Conservation (phyloP, 2,329 filamentous ascomycete species). For the Biscogniauxia sp. region DNA sequence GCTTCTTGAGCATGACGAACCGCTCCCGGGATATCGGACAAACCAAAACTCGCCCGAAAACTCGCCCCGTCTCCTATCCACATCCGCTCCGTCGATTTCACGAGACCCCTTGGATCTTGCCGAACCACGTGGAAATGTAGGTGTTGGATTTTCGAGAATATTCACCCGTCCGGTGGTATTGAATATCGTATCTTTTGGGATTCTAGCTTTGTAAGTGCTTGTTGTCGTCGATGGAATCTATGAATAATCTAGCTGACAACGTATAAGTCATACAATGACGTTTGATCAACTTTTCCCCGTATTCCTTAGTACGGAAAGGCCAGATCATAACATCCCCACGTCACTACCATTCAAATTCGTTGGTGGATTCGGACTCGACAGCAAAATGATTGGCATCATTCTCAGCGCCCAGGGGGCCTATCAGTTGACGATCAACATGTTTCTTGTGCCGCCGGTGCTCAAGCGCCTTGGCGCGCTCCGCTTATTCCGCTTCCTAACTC, state of each 20-base stretch:
- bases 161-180: constrained; percentile 85
- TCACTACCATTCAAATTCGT: constrained; percentile 83
- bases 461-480: constrained; percentile 72
- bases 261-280: constrained; percentile 83
- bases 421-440: constrained; percentile 81
- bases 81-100: constrained; percentile 29
- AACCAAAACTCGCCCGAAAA: constrained; percentile 52
- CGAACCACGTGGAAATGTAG: constrained; percentile 19
- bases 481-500: constrained; percentile 77
- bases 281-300: constrained; percentile 93
- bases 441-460: constrained; percentile 78
- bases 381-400: constrained; percentile 82
- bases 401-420: constrained; percentile 86
- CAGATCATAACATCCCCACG: constrained; percentile 46
- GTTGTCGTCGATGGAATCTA: neutral
- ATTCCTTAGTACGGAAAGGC: constrained; percentile 71
- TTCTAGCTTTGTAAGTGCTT: constrained; percentile 83
- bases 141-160: constrained; percentile 48
- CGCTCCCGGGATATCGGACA: constrained; percentile 67
- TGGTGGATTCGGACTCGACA: constrained; percentile 80
- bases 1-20: constrained; percentile 61
- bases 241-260: constrained; percentile 18
- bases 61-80: constrained; percentile 37
- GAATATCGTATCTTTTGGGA: constrained; percentile 86
- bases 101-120: constrained; percentile 39